phyloP scores from a whole-genome alignment of 345 rosid genomes.

The Corymbia maculata region DNA sequence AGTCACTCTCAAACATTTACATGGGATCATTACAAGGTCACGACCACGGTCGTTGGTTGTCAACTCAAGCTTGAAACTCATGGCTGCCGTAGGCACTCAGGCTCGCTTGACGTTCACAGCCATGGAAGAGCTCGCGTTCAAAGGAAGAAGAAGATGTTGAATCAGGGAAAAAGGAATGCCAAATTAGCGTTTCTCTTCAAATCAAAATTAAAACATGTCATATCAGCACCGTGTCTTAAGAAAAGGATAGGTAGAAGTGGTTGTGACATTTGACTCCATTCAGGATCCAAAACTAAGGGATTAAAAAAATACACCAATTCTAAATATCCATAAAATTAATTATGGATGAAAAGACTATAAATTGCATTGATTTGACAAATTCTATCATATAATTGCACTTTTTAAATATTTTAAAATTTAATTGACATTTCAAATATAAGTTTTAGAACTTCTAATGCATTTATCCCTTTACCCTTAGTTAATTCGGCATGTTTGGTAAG shows the following conservation, averaged over 20 bases:
- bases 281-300: too few relatives aligned
- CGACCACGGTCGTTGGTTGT: not conserved
- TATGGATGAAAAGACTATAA: fast-evolving
- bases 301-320: too few relatives aligned
- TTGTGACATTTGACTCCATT: too few relatives aligned
- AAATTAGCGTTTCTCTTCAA: not conserved
- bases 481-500: not conserved
- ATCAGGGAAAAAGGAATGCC: not conserved
- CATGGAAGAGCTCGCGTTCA: not conserved
- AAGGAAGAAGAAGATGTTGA: not conserved
- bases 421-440: fast-evolving
- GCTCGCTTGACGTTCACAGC: not conserved
- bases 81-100: not conserved
- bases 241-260: not conserved
- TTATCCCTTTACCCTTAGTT: not conserved
- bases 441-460: fast-evolving
- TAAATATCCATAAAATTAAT: too few relatives aligned
- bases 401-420: fast-evolving
- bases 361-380: not conserved
- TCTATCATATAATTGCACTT: fast-evolving
- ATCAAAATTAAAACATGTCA: not conserved
- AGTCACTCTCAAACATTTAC: not conserved
- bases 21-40: not conserved
- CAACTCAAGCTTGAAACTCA: not conserved
- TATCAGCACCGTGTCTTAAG: fast-evolving